These are phyloP conservation scores for Schoenoplectus tabernaemontani DNA, from an alignment of 202 grass and related monocot genomes.

Conservation along the genomic window DNA sequence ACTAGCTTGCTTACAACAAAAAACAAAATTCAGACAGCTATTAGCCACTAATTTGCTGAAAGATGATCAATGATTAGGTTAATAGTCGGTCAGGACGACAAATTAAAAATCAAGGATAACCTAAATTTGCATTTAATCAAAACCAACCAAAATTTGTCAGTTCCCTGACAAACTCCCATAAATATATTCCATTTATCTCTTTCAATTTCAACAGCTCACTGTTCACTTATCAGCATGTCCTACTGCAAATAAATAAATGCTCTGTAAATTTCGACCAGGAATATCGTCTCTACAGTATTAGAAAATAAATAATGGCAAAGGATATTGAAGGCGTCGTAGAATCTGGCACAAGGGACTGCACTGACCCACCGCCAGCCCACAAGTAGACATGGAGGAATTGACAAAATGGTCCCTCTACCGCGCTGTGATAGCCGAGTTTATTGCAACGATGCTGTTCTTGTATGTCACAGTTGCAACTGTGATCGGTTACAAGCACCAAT, in stretches of 20 bases:
- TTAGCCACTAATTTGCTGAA: background rate
- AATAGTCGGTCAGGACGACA: constrained; percentile 66
- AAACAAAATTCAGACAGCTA: background rate
- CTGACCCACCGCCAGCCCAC: constrained; percentile 54
- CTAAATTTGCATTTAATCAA: constrained; percentile 30
- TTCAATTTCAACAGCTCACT: constrained; percentile 53
- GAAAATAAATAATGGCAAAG: constrained; percentile 44
- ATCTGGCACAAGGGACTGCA: constrained; percentile 55
- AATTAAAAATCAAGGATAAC: constrained; percentile 31
- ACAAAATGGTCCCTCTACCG: constrained; percentile 71
- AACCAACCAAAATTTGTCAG: constrained; percentile 22
- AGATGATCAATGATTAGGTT: constrained; percentile 40
- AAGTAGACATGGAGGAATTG: constrained; percentile 49
- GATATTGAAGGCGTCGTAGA: constrained; percentile 44
- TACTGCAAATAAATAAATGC: background rate
- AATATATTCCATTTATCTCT: background rate
- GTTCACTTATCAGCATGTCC: constrained; percentile 23
- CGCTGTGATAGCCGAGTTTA: constrained; percentile 61
- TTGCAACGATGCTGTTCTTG: constrained; percentile 71
- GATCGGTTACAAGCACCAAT: constrained; percentile 68
- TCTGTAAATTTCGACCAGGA: background rate
- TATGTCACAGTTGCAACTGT: constrained; percentile 76
- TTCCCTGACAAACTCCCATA: constrained; percentile 4
- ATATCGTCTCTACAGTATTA: background rate
- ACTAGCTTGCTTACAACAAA: background rate